These are phyloP conservation scores for Boletus barrowsii DNA, from an alignment of 768 basidiomycete genomes.

Conservation along the genomic window DNA sequence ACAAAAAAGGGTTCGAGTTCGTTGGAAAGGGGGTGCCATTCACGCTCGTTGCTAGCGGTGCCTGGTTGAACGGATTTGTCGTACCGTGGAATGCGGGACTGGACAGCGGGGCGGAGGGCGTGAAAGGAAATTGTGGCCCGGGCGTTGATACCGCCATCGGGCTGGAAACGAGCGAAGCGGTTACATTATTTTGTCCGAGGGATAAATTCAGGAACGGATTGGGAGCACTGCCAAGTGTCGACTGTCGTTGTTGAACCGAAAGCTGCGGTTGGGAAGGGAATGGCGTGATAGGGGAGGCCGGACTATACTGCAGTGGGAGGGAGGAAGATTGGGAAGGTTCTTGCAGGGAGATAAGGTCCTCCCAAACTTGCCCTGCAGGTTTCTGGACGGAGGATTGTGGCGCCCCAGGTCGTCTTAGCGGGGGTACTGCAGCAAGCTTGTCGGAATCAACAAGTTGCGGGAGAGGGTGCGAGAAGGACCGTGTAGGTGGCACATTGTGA, in stretches of 20 bases:
- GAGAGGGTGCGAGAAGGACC: slow-evolving; percentile 39
- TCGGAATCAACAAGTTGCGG: slow-evolving; percentile 12
- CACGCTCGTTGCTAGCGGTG: not conserved
- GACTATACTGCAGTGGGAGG: slow-evolving; percentile 45
- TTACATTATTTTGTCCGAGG: slow-evolving; percentile 1
- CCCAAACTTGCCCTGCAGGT: slow-evolving; percentile 48
- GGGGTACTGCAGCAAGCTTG: slow-evolving; percentile 7
- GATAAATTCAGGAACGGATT: slow-evolving; percentile 24
- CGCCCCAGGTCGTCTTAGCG: slow-evolving; percentile 1
- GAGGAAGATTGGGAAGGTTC: slow-evolving; percentile 35
- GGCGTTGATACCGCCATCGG: slow-evolving; percentile 6
- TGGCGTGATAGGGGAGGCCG: not conserved
- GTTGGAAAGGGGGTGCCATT: slow-evolving; percentile 1
- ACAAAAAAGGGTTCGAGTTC: slow-evolving; percentile 15
- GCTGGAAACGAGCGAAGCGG: not conserved
- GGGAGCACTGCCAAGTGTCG: not conserved
- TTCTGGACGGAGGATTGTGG: slow-evolving; percentile 16
- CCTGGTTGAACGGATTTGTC: slow-evolving; percentile 22
- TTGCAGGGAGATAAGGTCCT: slow-evolving; percentile 52
- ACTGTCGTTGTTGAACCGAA: slow-evolving; percentile 5
- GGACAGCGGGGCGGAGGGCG: not conserved
- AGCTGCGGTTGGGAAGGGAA: slow-evolving; percentile 17
- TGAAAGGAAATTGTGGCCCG: slow-evolving; percentile 5
- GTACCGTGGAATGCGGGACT: slow-evolving; percentile 14
- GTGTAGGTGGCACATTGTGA: slow-evolving; percentile 15